These are phyloP conservation scores for Stylosanthes scabra DNA, from an alignment of 331 rosid genomes.

Conservation along the genomic window DNA sequence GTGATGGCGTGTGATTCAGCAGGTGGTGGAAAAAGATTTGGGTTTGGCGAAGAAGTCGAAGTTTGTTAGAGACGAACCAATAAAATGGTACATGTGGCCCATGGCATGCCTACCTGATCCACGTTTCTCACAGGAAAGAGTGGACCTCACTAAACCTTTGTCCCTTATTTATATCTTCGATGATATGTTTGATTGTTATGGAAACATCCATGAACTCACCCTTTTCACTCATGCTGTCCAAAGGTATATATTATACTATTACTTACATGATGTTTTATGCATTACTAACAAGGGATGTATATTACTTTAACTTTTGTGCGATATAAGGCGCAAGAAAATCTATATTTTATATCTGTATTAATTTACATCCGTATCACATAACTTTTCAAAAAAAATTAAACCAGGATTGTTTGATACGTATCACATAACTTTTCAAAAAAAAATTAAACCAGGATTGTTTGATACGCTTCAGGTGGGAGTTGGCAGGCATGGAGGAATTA, in stretches of 20 bases:
- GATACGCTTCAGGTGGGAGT: slow-evolving; percentile 55
- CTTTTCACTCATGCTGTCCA: slow-evolving; percentile 57
- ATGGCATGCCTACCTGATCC: slow-evolving; percentile 60
- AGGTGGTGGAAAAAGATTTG: slow-evolving; percentile 66
- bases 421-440: too few species aligned
- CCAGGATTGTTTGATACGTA: background rate
- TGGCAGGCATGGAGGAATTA: slow-evolving; percentile 39
- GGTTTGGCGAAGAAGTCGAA: slow-evolving; percentile 48
- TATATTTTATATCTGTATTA: too few species aligned
- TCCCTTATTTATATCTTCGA: slow-evolving; percentile 60
- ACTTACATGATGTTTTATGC: background rate
- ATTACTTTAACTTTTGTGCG: too few species aligned
- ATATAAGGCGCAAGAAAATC: too few species aligned
- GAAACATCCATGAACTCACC: slow-evolving; percentile 51
- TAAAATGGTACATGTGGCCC: slow-evolving; percentile 66
- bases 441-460: background rate
- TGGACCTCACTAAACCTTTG: slow-evolving; percentile 55
- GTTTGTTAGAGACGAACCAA: slow-evolving; percentile 59
- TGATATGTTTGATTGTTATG: slow-evolving; percentile 58
- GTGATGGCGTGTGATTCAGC: background rate
- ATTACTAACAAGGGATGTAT: too few species aligned
- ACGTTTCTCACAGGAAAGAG: slow-evolving; percentile 46
- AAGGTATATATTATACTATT: slow-evolving; percentile 43
- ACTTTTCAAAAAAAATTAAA: too few species aligned
- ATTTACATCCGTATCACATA: too few species aligned